Percentiles rank a stretch among this genome's conserved stretches.
Evolutionary conservation across 2,329 filamentous ascomycete genomes (phyloP).

Genomic region (Aspergillus luchuensis): DNA sequence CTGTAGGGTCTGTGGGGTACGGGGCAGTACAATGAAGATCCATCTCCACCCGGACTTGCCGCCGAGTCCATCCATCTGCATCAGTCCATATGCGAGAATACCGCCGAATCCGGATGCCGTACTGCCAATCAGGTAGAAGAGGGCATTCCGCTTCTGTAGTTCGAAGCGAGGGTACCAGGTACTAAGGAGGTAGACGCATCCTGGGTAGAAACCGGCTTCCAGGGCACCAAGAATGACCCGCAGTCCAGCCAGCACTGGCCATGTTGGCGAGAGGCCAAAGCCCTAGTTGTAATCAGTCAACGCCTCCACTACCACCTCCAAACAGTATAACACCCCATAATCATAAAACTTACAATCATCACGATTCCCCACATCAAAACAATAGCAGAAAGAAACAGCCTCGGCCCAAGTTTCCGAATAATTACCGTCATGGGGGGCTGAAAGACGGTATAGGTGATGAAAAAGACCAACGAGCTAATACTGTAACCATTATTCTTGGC

Average conservation of each 20-base stretch:
- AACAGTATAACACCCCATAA: neutral
- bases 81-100: neutral
- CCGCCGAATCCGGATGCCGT: neutral
- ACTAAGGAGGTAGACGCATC: neutral
- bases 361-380: neutral
- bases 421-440: neutral
- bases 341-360: neutral
- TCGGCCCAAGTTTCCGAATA: neutral
- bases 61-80: neutral
- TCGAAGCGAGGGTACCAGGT: neutral
- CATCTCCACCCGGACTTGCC: neutral
- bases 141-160: neutral
- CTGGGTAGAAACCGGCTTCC: neutral
- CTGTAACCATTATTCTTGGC: slow-evolving; percentile 21
- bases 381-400: neutral
- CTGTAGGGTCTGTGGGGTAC: neutral
- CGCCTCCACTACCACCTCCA: too few species aligned
- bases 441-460: neutral
- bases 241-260: neutral
- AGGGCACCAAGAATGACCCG: neutral
- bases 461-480: slow-evolving; percentile 3
- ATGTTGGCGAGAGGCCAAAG: neutral
- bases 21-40: neutral
- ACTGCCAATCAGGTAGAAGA: neutral
- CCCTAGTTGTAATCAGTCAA: neutral